Evolutionary conservation across 1,139 yeast genomes (phyloP).

Genomic region (Nakaseomyces delphensis): DNA sequence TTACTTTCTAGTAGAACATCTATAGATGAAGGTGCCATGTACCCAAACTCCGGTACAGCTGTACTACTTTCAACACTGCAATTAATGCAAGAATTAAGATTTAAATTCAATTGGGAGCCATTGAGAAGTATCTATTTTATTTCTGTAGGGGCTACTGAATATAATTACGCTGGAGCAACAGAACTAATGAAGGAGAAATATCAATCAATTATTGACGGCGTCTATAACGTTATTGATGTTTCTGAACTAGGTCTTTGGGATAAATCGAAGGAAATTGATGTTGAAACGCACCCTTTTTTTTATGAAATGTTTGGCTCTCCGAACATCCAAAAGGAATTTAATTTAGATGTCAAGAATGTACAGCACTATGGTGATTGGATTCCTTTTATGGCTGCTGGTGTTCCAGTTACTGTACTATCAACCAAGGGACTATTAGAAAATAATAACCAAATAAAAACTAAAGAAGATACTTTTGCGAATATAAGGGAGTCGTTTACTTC

Average conservation of each 20-base stretch:
- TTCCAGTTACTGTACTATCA: constrained; percentile 4
- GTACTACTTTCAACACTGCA: constrained; percentile 65
- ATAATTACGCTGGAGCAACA: constrained; percentile 76
- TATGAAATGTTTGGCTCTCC: constrained; percentile 33
- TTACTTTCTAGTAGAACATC: constrained; percentile 84
- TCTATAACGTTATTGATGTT: constrained; percentile 67
- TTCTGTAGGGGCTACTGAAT: constrained; percentile 80
- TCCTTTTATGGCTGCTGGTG: constrained; percentile 49
- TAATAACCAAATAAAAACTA: not conserved
- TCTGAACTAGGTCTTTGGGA: constrained; percentile 39
- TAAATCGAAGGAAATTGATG: constrained; percentile 53
- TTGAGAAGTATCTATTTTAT: constrained; percentile 73
- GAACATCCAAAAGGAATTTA: constrained; percentile 8
- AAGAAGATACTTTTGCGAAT: constrained; percentile 1
- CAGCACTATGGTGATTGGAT: constrained; percentile 47
- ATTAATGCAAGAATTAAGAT: constrained; percentile 58
- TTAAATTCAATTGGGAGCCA: constrained; percentile 73
- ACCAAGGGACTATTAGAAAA: constrained; percentile 23
- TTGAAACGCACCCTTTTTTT: constrained; percentile 63
- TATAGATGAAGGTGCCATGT: constrained; percentile 62
- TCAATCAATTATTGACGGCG: constrained; percentile 49
- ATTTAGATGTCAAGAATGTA: constrained; percentile 22
- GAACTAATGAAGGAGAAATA: constrained; percentile 63
- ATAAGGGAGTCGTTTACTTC: not conserved
- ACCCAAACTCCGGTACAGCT: constrained; percentile 70